Percentiles rank a stretch among this genome's conserved stretches.
These are phyloP conservation scores for Stygiomarasmius scandens DNA, from an alignment of 1,284 basidiomycete genomes.

Conservation along the genomic window DNA sequence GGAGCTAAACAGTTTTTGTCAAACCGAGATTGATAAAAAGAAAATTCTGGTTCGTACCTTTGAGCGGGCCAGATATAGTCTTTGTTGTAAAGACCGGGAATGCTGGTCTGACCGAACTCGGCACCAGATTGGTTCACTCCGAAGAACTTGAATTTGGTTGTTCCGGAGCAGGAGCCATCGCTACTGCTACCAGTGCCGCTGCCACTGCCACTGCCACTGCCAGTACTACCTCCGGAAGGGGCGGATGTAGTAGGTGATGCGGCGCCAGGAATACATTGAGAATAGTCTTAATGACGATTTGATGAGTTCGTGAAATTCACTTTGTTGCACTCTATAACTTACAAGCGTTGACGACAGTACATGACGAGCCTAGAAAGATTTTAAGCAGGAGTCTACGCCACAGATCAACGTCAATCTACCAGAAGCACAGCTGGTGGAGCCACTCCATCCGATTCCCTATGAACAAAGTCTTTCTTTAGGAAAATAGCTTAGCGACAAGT, in stretches of 20 bases:
- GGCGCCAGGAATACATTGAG: conserved; percentile 39
- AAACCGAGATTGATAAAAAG: background rate
- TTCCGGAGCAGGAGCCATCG: conserved; percentile 35
- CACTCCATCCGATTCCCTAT: conserved; percentile 39
- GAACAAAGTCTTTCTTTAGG: background rate
- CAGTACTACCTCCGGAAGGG: conserved; percentile 20
- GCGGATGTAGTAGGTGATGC: conserved; percentile 13
- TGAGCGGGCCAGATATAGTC: conserved; percentile 16
- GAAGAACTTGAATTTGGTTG: conserved; percentile 63
- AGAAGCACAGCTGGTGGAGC: conserved; percentile 38
- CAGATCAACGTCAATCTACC: background rate
- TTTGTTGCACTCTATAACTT: conserved; percentile 14
- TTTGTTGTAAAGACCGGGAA: conserved; percentile 43
- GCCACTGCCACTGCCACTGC: conserved; percentile 19
- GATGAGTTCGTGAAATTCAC: background rate
- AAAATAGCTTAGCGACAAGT: background rate
- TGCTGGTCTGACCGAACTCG: conserved; percentile 51
- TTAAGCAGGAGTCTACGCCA: background rate
- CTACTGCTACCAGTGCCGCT: conserved; percentile 22
- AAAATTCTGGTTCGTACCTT: conserved; percentile 19
- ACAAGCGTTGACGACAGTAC: conserved; percentile 38
- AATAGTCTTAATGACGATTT: conserved; percentile 31
- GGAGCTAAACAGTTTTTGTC: conserved; percentile 8
- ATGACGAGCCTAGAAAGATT: conserved; percentile 27
- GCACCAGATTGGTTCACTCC: conserved; percentile 67